Conservation (phyloP, 73 alveolate species). For the Paramecium caudatum region DNA sequence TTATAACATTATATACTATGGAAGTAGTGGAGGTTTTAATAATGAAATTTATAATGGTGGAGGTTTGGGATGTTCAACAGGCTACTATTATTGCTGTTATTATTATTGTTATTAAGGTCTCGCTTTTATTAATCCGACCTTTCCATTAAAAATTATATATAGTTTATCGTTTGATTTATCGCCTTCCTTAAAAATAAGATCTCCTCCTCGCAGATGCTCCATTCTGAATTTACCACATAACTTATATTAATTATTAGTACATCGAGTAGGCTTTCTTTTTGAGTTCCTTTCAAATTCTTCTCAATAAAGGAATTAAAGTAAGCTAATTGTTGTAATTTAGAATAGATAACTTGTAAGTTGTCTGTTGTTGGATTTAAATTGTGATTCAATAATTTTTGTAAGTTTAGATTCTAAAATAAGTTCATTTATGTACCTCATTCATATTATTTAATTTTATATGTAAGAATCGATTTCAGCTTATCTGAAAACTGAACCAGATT, state of each 20-base stretch:
- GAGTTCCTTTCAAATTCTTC: conserved; percentile 2
- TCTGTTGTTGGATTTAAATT: neutral
- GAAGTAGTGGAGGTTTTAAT: neutral
- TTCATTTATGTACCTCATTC: conserved; percentile 19
- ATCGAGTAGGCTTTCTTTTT: neutral
- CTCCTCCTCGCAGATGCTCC: conserved; percentile 39
- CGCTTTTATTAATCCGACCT: conserved; percentile 11
- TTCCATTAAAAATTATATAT: conserved; percentile 20
- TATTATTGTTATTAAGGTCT: neutral
- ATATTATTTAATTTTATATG: conserved; percentile 4
- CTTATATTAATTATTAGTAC: neutral
- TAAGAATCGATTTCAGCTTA: conserved; percentile 47
- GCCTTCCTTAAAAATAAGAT: neutral
- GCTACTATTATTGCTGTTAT: too few species aligned
- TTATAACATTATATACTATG: neutral
- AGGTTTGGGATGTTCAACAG: too few species aligned
- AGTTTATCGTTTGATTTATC: conserved; percentile 37
- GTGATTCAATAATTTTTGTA: neutral
- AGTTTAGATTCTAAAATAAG: neutral
- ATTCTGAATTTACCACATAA: conserved; percentile 11
- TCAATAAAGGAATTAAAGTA: conserved; percentile 30
- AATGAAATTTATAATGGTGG: neutral
- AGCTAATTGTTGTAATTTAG: conserved; percentile 26
- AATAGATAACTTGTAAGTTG: neutral
- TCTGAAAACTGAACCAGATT: conserved; percentile 37